Percentiles rank a stretch among this genome's conserved stretches.
Conservation (phyloP, 2,329 filamentous ascomycete genomes). For the Thielaviopsis euricoi region DNA sequence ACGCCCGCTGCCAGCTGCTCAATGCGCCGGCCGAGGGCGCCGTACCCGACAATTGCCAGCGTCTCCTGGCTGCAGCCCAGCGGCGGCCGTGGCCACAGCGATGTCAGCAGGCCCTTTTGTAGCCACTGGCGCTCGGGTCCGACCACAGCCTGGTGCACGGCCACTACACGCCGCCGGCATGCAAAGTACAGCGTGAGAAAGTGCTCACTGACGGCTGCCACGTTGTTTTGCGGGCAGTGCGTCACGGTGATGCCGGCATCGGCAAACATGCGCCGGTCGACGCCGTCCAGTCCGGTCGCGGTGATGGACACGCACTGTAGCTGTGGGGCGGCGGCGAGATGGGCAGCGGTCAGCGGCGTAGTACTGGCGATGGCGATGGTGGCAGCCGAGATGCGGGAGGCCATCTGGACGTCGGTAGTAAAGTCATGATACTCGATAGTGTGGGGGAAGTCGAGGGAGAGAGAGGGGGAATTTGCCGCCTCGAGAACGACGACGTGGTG, state of each 20-base stretch:
- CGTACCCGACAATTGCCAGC: slow-evolving; percentile 17
- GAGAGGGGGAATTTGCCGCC: slow-evolving; percentile 2
- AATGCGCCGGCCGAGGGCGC: slow-evolving; percentile 15
- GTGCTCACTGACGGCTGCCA: slow-evolving; percentile 5
- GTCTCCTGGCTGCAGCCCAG: slow-evolving; percentile 17
- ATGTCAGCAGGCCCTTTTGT: slow-evolving; percentile 1
- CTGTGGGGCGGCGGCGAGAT: neutral
- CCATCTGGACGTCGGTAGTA: neutral
- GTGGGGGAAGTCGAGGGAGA: slow-evolving; percentile 7
- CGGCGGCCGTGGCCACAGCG: slow-evolving; percentile 13
- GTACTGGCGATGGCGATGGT: slow-evolving; percentile 9
- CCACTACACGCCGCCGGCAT: slow-evolving; percentile 3
- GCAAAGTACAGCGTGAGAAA: slow-evolving; percentile 10
- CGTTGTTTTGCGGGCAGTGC: slow-evolving; percentile 9
- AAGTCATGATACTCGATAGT: slow-evolving; percentile 3
- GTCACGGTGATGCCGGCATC: slow-evolving; percentile 6
- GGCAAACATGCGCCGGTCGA: slow-evolving; percentile 6
- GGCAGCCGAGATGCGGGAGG: slow-evolving; percentile 6
- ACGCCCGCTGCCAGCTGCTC: slow-evolving; percentile 14
- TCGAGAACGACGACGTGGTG: slow-evolving; percentile 9
- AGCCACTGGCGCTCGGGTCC: neutral
- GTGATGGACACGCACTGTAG: slow-evolving; percentile 6
- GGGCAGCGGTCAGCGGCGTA: slow-evolving; percentile 2
- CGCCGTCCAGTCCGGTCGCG: slow-evolving; percentile 8
- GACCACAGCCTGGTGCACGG: neutral